A percentile compares a stretch with the other conserved stretches of the same genome.
phyloP scores from a whole-genome alignment of 768 basidiomycete genomes.

The Lepiota subincarnata region DNA sequence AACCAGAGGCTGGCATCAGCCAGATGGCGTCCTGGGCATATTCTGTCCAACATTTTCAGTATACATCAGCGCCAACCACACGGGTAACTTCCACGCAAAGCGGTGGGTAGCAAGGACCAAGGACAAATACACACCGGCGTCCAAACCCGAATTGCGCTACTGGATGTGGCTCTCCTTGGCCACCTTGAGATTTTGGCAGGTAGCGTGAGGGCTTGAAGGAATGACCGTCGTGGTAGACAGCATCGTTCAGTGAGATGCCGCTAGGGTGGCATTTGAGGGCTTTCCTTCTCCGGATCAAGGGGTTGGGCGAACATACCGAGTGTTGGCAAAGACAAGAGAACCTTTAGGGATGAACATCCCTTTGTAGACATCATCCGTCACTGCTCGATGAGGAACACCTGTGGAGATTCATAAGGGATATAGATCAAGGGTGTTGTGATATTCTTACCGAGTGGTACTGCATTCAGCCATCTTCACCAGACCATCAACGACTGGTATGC shows the following conservation, averaged over 20 bases:
- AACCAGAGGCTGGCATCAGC: conserved; percentile 38
- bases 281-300: not conserved
- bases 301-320: conserved; percentile 37
- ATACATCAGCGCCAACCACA: not conserved
- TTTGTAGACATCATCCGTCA: conserved; percentile 59
- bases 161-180: not conserved
- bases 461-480: not conserved
- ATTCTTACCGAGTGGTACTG: conserved; percentile 1
- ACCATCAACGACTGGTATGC: conserved; percentile 13
- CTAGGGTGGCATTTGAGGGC: conserved; percentile 22
- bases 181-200: conserved; percentile 19
- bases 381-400: conserved; percentile 63
- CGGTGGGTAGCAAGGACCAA: too few relatives aligned
- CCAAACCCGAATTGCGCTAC: conserved; percentile 1
- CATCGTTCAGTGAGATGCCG: conserved; percentile 44
- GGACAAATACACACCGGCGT: not conserved
- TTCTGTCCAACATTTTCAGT: not conserved
- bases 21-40: conserved; percentile 40
- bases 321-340: conserved; percentile 57
- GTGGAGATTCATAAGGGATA: not conserved
- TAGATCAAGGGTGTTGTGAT: not conserved
- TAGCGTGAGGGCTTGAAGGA: conserved; percentile 53
- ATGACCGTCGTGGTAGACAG: conserved; percentile 44
- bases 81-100: not conserved
- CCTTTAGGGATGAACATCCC: conserved; percentile 61